Percentiles rank a stretch among this genome's conserved stretches.
Evolutionary conservation across 768 basidiomycete genomes (phyloP).

Genomic region (Phanerochaete sordida): DNA sequence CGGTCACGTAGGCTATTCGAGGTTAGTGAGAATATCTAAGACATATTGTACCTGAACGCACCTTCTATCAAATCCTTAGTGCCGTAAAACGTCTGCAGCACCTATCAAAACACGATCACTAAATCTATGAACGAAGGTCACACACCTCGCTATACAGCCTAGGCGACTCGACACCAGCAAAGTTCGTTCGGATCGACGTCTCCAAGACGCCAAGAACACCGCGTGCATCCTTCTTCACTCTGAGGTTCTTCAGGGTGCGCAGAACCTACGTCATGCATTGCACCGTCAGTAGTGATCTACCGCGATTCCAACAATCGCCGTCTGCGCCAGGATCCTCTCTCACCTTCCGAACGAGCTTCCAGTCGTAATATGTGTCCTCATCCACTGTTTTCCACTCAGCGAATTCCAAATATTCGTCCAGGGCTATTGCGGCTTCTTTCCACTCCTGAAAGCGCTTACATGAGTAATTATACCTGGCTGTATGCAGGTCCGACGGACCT

Average conservation of each 20-base stretch:
- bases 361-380: slow-evolving; percentile 90
- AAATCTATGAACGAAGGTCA: background rate
- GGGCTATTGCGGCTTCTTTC: slow-evolving; percentile 71
- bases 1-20: slow-evolving; percentile 67
- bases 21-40: background rate
- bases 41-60: slow-evolving; percentile 28
- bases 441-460: slow-evolving; percentile 56
- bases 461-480: background rate
- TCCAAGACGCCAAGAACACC: slow-evolving; percentile 89
- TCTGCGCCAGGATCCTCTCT: background rate
- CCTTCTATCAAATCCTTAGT: slow-evolving; percentile 90
- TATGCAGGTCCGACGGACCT: slow-evolving; percentile 37
- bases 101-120: background rate
- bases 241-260: slow-evolving; percentile 63
- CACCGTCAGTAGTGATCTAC: background rate
- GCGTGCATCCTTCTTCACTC: slow-evolving; percentile 77
- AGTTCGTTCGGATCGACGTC: slow-evolving; percentile 87
- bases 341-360: slow-evolving; percentile 79
- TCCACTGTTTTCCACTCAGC: slow-evolving; percentile 88
- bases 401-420: slow-evolving; percentile 84
- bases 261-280: slow-evolving; percentile 49
- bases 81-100: slow-evolving; percentile 79
- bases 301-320: background rate
- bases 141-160: slow-evolving; percentile 86
- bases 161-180: slow-evolving; percentile 87